Evolutionary conservation across 163 green algal genomes (phyloP), one percentile per base, ranked within the genome.

Genomic region (Prototheca wickerhamii): DNA sequence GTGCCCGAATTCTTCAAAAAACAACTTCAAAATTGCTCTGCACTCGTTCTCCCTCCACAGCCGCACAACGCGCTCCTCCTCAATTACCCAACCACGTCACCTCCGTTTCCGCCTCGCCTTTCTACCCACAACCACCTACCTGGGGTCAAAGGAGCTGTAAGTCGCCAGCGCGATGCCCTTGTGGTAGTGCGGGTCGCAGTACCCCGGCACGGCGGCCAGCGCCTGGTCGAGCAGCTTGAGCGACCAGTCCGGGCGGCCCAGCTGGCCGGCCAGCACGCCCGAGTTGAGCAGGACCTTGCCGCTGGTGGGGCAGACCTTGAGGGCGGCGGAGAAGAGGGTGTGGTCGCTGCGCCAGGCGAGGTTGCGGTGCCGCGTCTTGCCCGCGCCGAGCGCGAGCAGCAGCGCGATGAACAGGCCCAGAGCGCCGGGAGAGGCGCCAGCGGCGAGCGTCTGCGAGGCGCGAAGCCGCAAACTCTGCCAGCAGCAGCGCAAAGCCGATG

Each of bases 231-330:
- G 86, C 58, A 87, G 75, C 4, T 25, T 26, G 63, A 90, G 63
- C 5, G 83, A 78, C 1, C 30, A 49, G 0, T 46, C 25, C 51
- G 59, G 80, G 59, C 79, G 67, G 3, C 59, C 34, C 31, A 65
- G 35, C 5, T 79, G 68, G 44, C 85, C 69, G 66, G 76, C 53
- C 42, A 91, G 70, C 32, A 92, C 86, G 61, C 82, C 86, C 25
- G 67, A 81, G 80, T 93, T 93, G 44, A 91, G 73, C 68, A 82
- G 76, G 65, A 93, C 86, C 72, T 93, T 93, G 65, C 78, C 83
- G 56, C 74, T 85, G 64, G 71, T 56, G 8, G 60, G 53, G 60
- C 86, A 93, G 28, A 91, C 84, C 75, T 84, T 73, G 29, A 60
- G 37, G 8, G 55, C 40, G 10, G 29, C 60, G 2, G 51, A 60